phyloP scores from a whole-genome alignment of 2,329 filamentous ascomycete genomes.

The Seiridium cupressi region DNA sequence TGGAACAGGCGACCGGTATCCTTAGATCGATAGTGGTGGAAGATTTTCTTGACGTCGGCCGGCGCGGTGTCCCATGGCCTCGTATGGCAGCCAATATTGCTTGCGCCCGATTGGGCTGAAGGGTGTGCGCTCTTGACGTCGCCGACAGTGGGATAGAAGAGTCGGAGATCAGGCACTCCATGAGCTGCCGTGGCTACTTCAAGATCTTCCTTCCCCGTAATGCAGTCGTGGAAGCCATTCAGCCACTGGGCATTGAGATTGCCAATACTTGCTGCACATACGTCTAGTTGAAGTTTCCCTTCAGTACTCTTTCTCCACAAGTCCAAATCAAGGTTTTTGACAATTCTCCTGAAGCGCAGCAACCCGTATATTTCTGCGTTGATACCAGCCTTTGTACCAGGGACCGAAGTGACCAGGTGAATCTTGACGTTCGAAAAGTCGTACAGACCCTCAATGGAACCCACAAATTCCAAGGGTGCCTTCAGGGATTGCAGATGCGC shows the following conservation, averaged over 20 bases:
- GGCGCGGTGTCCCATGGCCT: slow-evolving; percentile 18
- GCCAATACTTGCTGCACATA: slow-evolving; percentile 20
- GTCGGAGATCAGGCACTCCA: neutral
- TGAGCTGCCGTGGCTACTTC: neutral
- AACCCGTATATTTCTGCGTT: slow-evolving; percentile 20
- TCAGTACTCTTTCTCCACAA: slow-evolving; percentile 10
- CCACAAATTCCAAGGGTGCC: slow-evolving; percentile 16
- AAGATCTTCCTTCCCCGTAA: slow-evolving; percentile 10
- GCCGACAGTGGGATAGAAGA: neutral
- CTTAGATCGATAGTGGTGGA: slow-evolving; percentile 21
- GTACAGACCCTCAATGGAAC: slow-evolving; percentile 18
- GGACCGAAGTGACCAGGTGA: slow-evolving; percentile 19
- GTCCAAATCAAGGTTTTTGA: slow-evolving; percentile 13
- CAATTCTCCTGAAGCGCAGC: slow-evolving; percentile 16
- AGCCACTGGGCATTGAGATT: slow-evolving; percentile 20
- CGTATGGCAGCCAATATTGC: slow-evolving; percentile 21
- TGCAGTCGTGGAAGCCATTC: slow-evolving; percentile 19
- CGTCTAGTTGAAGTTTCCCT: slow-evolving; percentile 16
- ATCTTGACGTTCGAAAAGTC: slow-evolving; percentile 20
- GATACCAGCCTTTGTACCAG: slow-evolving; percentile 14
- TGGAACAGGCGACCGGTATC: slow-evolving; percentile 22
- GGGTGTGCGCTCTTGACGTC: neutral
- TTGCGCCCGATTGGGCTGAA: slow-evolving; percentile 14
- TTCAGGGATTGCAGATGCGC: slow-evolving; percentile 10
- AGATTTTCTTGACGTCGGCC: slow-evolving; percentile 15